phyloP scores from a whole-genome alignment of 768 basidiomycete species.

The Mycena amicta region DNA sequence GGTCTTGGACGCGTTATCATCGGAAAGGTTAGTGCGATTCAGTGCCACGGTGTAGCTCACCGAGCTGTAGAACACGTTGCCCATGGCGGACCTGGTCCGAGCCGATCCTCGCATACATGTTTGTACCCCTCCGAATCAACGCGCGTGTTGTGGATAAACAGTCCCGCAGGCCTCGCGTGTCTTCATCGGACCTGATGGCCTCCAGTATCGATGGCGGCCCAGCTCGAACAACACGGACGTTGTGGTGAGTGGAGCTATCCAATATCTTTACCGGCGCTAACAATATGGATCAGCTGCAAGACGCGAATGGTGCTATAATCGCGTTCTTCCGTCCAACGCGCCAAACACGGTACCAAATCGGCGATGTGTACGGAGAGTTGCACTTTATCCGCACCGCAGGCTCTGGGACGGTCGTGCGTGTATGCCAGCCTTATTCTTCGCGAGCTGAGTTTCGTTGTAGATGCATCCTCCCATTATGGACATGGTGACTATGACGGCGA shows the following conservation, averaged over 20 bases:
- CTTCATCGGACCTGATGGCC: constrained; percentile 84
- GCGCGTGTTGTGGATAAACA: constrained; percentile 5
- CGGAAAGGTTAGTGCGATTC: constrained; percentile 63
- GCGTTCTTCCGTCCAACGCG: constrained; percentile 81
- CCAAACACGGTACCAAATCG: constrained; percentile 80
- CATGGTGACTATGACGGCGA: constrained; percentile 79
- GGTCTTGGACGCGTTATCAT: constrained; percentile 84
- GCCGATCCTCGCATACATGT: constrained; percentile 65
- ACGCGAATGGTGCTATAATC: constrained; percentile 66
- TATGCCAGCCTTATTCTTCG: constrained; percentile 19
- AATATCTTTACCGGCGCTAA: too few relatives aligned
- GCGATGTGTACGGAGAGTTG: constrained; percentile 85
- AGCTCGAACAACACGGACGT: constrained; percentile 58
- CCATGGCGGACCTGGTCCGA: constrained; percentile 83
- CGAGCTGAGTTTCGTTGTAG: constrained; percentile 38
- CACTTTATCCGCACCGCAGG: constrained; percentile 81
- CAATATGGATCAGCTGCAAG: constrained; percentile 71
- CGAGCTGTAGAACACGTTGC: constrained; percentile 60
- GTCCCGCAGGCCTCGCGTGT: constrained; percentile 57
- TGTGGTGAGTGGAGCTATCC: constrained; percentile 46
- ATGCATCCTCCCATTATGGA: constrained; percentile 92
- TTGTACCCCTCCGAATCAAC: constrained; percentile 35
- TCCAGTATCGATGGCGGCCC: constrained; percentile 81
- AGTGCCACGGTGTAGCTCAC: neutral
- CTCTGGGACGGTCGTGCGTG: constrained; percentile 75